These are phyloP conservation scores for Yamadazyma atlantica DNA, from an alignment of 1,139 yeast genomes.

Conservation along the genomic window DNA sequence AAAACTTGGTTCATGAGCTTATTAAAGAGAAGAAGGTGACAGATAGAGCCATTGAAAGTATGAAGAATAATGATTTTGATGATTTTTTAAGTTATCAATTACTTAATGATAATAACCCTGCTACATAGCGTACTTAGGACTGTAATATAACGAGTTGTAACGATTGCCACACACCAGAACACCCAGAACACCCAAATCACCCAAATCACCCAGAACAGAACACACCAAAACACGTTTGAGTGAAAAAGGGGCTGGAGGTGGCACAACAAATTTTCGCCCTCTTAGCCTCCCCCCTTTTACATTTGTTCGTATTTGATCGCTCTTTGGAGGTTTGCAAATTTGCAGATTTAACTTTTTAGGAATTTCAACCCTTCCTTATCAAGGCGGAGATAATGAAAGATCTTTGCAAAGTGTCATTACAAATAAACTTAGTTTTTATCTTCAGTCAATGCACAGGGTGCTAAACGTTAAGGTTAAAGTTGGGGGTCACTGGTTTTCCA, in stretches of 20 bases:
- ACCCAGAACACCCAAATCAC: no score
- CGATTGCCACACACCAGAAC: no score
- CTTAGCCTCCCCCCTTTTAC: background rate
- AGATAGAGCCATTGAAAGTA: slow-evolving; percentile 28
- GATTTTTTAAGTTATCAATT: slow-evolving; percentile 10
- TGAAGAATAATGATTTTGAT: slow-evolving; percentile 10
- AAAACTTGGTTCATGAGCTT: slow-evolving; percentile 40
- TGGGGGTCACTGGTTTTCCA: no score
- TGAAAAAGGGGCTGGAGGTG: no score
- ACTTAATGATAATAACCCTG: background rate
- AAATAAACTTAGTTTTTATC: background rate
- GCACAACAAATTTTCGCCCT: background rate
- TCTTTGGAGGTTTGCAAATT: background rate
- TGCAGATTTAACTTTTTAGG: background rate
- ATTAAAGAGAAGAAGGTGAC: slow-evolving; percentile 38
- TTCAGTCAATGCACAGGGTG: background rate
- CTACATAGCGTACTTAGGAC: background rate
- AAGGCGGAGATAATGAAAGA: background rate
- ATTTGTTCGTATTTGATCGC: no score
- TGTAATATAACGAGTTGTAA: background rate
- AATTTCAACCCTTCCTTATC: background rate
- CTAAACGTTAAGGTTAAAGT: background rate
- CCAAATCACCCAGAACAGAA: no score
- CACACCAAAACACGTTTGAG: no score
- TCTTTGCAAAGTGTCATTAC: background rate